Base-by-base conservation (phyloP, 1,284 basidiomycete genomes). In the Trametes pubescens region DNA sequence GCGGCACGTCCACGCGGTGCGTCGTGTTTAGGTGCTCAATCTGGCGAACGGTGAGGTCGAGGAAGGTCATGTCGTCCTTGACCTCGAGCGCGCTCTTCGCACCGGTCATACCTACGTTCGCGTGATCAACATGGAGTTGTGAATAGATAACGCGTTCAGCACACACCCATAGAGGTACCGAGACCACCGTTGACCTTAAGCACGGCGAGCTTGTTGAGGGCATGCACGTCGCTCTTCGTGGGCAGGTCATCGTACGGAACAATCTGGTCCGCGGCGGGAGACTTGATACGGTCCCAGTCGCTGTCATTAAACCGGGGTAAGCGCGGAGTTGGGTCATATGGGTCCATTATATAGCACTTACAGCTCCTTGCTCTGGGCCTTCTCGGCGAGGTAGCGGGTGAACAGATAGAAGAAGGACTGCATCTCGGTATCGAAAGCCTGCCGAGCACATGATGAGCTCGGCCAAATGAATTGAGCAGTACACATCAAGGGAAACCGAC, bases 171-270 rank as follows among this genome's bases (percentile, higher is more conserved):
- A 61, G 95, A 97, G 44, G 95, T 97, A 74, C 98, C 98, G 66
- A 99, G 91, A 82, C 98, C 98, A 80, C 98, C 98, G 80, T 99
- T 99, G 79, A 99, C 94, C 84, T 99, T 99, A 82, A 99, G 91
- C 38, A 99, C 98, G 46, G 97, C 98, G 69, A 99, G 91, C 83
- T 96, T 97, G 86, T 89, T 89, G 75, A 98, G 89, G 43, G 84
- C 82, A 76, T 94, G 86, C 60, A 84, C 79, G 21, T 43, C 40
- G 18, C 6, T 43, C 40, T 43, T 43, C 16, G 84, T 72, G 29
- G 86, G 79, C 26, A 99, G 88, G 61, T 89, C 80, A 62, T 90
- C 82, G 79, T 99, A 99, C 26, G 92, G 90, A 37, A 97, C 87
- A 77, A 99, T 93, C 82, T 98, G 92, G 75, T 98, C 94, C 9